These are phyloP conservation scores for Melampsora americana DNA, from an alignment of 1,284 basidiomycete species.

Conservation along the genomic window DNA sequence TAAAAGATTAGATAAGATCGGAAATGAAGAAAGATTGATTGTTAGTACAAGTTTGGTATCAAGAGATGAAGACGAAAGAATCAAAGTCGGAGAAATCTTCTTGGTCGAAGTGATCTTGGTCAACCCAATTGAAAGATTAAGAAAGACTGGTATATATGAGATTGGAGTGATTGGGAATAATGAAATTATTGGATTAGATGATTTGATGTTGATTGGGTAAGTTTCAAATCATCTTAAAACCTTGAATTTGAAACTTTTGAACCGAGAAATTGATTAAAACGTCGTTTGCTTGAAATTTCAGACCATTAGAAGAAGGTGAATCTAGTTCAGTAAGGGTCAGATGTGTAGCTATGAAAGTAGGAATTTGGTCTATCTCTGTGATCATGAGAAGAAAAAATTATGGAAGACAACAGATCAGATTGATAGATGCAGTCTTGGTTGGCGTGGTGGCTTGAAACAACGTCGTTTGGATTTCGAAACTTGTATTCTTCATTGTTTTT, in stretches of 20 bases:
- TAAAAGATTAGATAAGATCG: too few relatives aligned
- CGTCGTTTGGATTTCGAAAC: too few relatives aligned
- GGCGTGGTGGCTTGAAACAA: neutral
- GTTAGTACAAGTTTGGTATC: neutral
- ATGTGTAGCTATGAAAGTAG: neutral
- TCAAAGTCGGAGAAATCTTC: neutral
- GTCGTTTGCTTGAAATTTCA: neutral
- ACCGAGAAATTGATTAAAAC: neutral
- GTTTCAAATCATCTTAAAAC: neutral
- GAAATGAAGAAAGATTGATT: neutral
- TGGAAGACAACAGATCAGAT: neutral
- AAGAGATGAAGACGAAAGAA: neutral
- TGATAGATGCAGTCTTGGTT: neutral
- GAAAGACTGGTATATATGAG: neutral
- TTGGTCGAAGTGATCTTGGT: neutral
- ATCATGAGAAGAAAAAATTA: neutral
- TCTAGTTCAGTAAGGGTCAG: constrained; percentile 1
- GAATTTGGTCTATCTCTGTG: neutral
- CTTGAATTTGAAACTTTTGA: too few relatives aligned
- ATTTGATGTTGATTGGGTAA: neutral
- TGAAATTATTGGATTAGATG: neutral
- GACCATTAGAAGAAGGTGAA: constrained; percentile 1
- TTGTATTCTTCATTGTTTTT: too few relatives aligned
- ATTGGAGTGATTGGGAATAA: neutral
- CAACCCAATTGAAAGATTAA: neutral